phyloP scores from a whole-genome alignment of 2,329 filamentous ascomycete species.

The Penicillium occitanis region DNA sequence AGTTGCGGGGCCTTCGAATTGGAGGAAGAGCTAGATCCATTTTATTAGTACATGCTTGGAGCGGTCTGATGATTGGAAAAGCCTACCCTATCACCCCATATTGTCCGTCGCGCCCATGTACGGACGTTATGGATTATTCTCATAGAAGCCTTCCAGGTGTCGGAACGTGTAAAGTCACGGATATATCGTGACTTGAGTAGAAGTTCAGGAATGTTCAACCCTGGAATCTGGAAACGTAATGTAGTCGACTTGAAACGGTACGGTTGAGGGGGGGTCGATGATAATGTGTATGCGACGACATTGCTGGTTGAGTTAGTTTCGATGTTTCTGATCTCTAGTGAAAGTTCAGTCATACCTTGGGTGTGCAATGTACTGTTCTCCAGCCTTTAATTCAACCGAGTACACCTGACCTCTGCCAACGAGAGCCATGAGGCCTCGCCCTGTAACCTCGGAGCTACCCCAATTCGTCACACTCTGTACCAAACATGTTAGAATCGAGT shows the following conservation, averaged over 20 bases:
- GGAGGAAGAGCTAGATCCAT: conserved; percentile 67
- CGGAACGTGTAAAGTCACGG: conserved; percentile 67
- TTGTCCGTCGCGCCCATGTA: conserved; percentile 74
- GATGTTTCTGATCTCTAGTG: background rate
- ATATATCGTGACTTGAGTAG: conserved; percentile 73
- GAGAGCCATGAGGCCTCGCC: conserved; percentile 80
- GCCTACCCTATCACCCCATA: conserved; percentile 81
- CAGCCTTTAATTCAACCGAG: conserved; percentile 73
- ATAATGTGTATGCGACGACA: conserved; percentile 84
- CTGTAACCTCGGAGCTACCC: conserved; percentile 86
- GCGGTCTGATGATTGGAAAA: background rate
- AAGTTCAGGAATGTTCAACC: conserved; percentile 60
- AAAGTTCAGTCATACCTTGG: conserved; percentile 55
- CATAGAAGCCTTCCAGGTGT: conserved; percentile 69
- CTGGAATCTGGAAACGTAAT: conserved; percentile 75
- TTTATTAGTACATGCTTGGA: conserved; percentile 13
- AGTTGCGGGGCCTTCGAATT: conserved; percentile 82
- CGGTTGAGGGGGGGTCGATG: conserved; percentile 70
- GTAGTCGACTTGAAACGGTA: conserved; percentile 81
- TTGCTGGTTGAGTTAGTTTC: conserved; percentile 54
- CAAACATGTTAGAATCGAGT: background rate
- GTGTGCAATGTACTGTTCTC: conserved; percentile 88
- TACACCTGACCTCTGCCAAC: conserved; percentile 88
- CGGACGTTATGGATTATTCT: conserved; percentile 67
- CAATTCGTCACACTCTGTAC: conserved; percentile 74